Base-by-base conservation (phyloP, 169 alveolate genomes). In the Eimeria falciformis region DNA sequence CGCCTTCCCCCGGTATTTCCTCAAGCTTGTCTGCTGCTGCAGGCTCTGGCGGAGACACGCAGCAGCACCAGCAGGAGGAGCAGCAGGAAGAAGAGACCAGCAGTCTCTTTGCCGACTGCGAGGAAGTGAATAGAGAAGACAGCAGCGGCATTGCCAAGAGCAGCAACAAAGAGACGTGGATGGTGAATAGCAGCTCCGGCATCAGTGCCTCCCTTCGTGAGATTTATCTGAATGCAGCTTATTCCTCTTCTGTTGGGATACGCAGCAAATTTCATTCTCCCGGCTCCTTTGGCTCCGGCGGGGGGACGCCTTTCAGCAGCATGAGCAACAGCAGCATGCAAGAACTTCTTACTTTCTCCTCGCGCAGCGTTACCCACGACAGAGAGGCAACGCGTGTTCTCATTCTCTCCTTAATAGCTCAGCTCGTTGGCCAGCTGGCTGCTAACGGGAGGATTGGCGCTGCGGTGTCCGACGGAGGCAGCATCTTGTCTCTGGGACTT, bases 371-470 rank as follows among this genome's bases (percentile, higher is more conserved):
- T 12, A 50, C 23, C 62, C 62, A 50, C 62, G 83, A 71, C 47
- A 27, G 55, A 18, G 43, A 37, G 33, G 83, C 83, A 43, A 71
- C 83, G 27, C 83, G 83, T 18, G 58, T 71, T 53, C 55, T 71
- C 47, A 7, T 71, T 18, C 83, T 71, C 33, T 37, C 83, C 3
- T 27, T 71, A 5, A 37, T 71, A 40, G 83, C 83, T 53, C 83
- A 71, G 83, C 83, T 71, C 2, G 83, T 71, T 18, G 83, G 83
- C 58, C 83, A 71, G 83, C 53, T 71, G 23, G 56, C 18, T 12
- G 83, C 83, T 33, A 53, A 71, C 5, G 83, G 83, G 3, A 5
- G 53, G 27, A 56, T 45, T 18, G 53, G 27, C 33, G 83, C 83
- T 33, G 83, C 43, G 3, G 58, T 45, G 25, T 18, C 46, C 17